Evolutionary conservation across 2,329 filamentous ascomycete species (phyloP), one percentile per base, ranked within the genome.

Genomic region (Fusarium succisae): DNA sequence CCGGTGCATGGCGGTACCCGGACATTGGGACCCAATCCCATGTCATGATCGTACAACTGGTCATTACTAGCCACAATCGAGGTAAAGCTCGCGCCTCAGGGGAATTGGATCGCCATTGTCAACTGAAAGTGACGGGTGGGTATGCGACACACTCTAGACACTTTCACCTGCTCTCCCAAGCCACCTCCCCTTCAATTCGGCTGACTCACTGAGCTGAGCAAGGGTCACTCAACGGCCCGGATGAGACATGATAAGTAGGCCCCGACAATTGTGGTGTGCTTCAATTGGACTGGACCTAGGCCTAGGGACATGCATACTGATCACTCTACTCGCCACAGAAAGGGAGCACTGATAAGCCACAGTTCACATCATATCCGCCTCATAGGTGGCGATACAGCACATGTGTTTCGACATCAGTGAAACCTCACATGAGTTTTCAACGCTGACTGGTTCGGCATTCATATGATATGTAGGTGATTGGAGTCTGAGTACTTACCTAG

Each of bases 21-120:
- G 44, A 28, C 38, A 32, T 22, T 35, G 28, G 45, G 47, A 58
- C 48, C 12, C 32, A 69, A 47, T 48, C 18, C 39, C 37, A 55
- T 59, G 74, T 65, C 60, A 59, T 54, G 54, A 64, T 67, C 32
- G 59, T 71, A 60, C 58, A 71, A 72, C 48, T 66, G 58, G 45
- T 54, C 53, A 55, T 70, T 63, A 75, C 70, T 70, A 77, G 76
- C 76, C 76, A 78, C 76, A 78, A 64, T 74, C 66, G 62, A 75
- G 38, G 65, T 41, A 28, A 28, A 76, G 63, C 72, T 72, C 65
- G 67, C 72, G 72, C 76, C 74, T 70, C 72, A 75, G 60, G 65
- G 64, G 65, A 66, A 66, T n/a, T 35, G 30, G 47, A 47, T 59
- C 39, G 24, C 43, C 14, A 66, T 51, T 28, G 43, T 50, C 28